Percentiles rank a stretch among this genome's conserved stretches.
Evolutionary conservation across 2,329 filamentous ascomycete genomes (phyloP).

Genomic region (Harringtonia aguacate): DNA sequence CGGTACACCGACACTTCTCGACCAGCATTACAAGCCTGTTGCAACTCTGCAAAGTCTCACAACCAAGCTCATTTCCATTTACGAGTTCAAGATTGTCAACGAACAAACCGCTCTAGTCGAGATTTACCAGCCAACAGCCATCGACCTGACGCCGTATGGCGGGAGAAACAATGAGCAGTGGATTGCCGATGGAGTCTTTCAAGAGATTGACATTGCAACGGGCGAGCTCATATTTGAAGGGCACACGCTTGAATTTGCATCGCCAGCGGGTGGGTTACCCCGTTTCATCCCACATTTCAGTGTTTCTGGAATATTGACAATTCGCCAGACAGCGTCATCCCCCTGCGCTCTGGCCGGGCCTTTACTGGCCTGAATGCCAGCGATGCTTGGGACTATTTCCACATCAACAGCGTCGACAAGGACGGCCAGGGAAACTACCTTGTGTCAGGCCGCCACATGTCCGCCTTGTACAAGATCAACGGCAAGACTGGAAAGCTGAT

Average conservation of each 20-base stretch:
- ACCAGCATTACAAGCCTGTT: too few species aligned
- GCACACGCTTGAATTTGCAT: slow-evolving; percentile 33
- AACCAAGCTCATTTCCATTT: slow-evolving; percentile 37
- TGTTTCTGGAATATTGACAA: too few species aligned
- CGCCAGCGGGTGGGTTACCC: too few species aligned
- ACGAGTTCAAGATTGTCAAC: slow-evolving; percentile 43
- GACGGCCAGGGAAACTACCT: slow-evolving; percentile 38
- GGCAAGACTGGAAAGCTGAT: slow-evolving; percentile 33
- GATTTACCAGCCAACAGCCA: slow-evolving; percentile 38
- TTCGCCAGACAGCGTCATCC: too few species aligned
- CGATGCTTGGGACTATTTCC: slow-evolving; percentile 41
- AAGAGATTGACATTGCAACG: slow-evolving; percentile 40
- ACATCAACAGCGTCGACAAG: slow-evolving; percentile 46
- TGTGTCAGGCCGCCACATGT: slow-evolving; percentile 38
- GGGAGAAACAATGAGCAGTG: slow-evolving; percentile 37
- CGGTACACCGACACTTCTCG: too few species aligned
- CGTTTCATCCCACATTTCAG: too few species aligned
- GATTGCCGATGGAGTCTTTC: slow-evolving; percentile 43
- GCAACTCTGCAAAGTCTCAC: slow-evolving; percentile 13
- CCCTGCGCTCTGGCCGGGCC: too few species aligned
- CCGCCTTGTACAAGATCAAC: slow-evolving; percentile 34
- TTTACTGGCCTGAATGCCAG: slow-evolving; percentile 4
- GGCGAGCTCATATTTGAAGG: slow-evolving; percentile 47
- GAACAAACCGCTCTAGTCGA: slow-evolving; percentile 42
- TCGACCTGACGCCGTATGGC: slow-evolving; percentile 33